Conservation (phyloP, 371 early-diverging fungal genomes). For the Sporodiniella umbellata region DNA sequence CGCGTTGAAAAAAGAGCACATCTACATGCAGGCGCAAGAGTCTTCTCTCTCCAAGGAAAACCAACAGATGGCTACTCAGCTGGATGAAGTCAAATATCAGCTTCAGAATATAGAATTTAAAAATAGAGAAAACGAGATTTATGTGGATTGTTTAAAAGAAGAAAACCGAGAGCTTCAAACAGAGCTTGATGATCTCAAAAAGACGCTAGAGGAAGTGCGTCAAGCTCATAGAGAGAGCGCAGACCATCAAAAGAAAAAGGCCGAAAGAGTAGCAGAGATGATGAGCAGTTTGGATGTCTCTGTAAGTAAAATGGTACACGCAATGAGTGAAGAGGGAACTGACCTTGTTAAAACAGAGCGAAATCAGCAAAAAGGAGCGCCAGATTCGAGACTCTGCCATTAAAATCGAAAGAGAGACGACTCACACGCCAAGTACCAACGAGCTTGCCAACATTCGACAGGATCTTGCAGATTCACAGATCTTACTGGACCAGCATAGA, state of each 20-base stretch:
- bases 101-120: conserved; percentile 85
- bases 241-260: conserved; percentile 71
- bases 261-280: conserved; percentile 83
- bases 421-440: conserved; percentile 58
- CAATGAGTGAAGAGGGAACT: not conserved
- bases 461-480: conserved; percentile 75
- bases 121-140: conserved; percentile 80
- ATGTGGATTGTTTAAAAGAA: conserved; percentile 82
- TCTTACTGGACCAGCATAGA: conserved; percentile 66
- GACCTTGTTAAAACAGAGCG: conserved; percentile 25
- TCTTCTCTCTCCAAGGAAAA: conserved; percentile 59
- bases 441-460: conserved; percentile 73
- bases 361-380: conserved; percentile 77
- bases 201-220: conserved; percentile 44
- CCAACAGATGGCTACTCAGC: conserved; percentile 62
- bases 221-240: conserved; percentile 47
- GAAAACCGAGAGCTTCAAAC: conserved; percentile 70
- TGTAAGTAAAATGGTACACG: conserved; percentile 36
- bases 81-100: conserved; percentile 76
- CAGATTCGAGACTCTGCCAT: conserved; percentile 73
- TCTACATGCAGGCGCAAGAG: conserved; percentile 58
- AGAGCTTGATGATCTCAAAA: conserved; percentile 74
- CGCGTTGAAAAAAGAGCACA: conserved; percentile 64
- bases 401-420: conserved; percentile 50
- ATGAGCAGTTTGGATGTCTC: conserved; percentile 83